Base-by-base conservation (phyloP, 1,284 basidiomycete species). In the Ceratobasidium sp. region DNA sequence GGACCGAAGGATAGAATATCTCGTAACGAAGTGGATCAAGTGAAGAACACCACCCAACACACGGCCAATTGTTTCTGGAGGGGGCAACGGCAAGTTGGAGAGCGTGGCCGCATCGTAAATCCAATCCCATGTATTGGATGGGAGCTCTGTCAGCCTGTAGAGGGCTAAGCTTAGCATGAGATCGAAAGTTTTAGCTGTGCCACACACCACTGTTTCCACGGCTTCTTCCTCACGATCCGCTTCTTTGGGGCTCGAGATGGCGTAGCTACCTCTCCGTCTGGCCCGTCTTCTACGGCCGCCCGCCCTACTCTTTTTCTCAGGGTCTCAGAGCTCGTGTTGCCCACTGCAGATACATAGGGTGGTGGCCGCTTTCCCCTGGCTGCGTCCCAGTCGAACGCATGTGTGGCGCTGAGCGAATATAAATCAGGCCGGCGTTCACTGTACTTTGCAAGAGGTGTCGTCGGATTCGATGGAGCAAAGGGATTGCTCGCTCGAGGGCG, bases 361-460 rank as follows among this genome's bases (percentile, higher is more conserved):
- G 90, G 86, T 5, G 90, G 87, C 74, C 84, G 84, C 65, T 85
- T 83, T 1, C 86, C 84, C 23, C 88, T 83, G 9, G 87, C 92
- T 0, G 92, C 92, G 48, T 91, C 89, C 92, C 92, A 93, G 81
- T 93, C 92, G 77, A 93, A 77, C 26, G 76, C 64, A 18, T 71
- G 43, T 28, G 57, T 71, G 28, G 65, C 74, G 39, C 67, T 70
- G 6, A 70, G 67, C 39, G 67, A 70, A 58, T 58, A 57, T 10
- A 70, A 23, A 26, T 70, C 67, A 21, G 67, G 67, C 28, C 67
- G 39, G 16, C 67, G 67, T 32, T 70, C 67, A 43, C 67, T 70
- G 43, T 70, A 70, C 23, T 70, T 70, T 23, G 67, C 67, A 23
- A 70, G 67, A 21, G 67, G 67, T 5, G 67, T 70, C 14, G 67